These are phyloP conservation scores for Macroventuria anomochaeta DNA, from an alignment of 2,329 filamentous ascomycete species.

Conservation along the genomic window DNA sequence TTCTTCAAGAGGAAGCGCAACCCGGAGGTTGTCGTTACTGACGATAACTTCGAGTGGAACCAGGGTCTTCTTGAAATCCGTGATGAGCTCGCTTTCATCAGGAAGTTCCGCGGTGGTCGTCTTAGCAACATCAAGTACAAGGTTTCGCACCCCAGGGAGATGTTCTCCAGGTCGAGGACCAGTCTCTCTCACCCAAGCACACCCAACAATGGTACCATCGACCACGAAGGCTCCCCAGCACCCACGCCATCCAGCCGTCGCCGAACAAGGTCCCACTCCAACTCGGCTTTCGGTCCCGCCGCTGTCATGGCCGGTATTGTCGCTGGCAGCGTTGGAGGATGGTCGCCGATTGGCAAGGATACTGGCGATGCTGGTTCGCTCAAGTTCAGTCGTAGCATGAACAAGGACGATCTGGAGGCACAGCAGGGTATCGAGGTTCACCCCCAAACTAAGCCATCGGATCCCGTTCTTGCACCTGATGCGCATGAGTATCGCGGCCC, in stretches of 20 bases:
- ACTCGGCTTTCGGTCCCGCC: slow-evolving; percentile 75
- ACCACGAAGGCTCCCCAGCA: slow-evolving; percentile 52
- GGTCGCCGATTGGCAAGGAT: slow-evolving; percentile 71
- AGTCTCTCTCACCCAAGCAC: slow-evolving; percentile 70
- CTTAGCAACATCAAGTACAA: slow-evolving; percentile 82
- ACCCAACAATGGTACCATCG: slow-evolving; percentile 60
- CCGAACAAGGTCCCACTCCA: slow-evolving; percentile 70
- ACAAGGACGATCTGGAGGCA: slow-evolving; percentile 51
- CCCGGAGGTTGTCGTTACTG: slow-evolving; percentile 52
- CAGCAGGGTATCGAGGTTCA: slow-evolving; percentile 56
- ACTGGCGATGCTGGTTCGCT: slow-evolving; percentile 52
- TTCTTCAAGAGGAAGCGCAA: slow-evolving; percentile 52
- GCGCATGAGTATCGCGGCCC: slow-evolving; percentile 50
- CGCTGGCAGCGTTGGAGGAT: slow-evolving; percentile 76
- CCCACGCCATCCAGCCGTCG: slow-evolving; percentile 62
- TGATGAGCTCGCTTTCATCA: slow-evolving; percentile 81
- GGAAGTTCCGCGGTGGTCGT: slow-evolving; percentile 79
- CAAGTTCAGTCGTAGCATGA: slow-evolving; percentile 45
- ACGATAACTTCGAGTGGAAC: slow-evolving; percentile 67
- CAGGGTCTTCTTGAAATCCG: slow-evolving; percentile 75
- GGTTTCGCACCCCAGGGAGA: slow-evolving; percentile 76
- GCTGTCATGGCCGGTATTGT: slow-evolving; percentile 85
- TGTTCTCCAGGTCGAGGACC: slow-evolving; percentile 66
- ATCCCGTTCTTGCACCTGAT: slow-evolving; percentile 55
- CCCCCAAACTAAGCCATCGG: slow-evolving; percentile 56